Evolutionary conservation across 139 green algal species (phyloP).

Genomic region (Chlamydomonas sp.): DNA sequence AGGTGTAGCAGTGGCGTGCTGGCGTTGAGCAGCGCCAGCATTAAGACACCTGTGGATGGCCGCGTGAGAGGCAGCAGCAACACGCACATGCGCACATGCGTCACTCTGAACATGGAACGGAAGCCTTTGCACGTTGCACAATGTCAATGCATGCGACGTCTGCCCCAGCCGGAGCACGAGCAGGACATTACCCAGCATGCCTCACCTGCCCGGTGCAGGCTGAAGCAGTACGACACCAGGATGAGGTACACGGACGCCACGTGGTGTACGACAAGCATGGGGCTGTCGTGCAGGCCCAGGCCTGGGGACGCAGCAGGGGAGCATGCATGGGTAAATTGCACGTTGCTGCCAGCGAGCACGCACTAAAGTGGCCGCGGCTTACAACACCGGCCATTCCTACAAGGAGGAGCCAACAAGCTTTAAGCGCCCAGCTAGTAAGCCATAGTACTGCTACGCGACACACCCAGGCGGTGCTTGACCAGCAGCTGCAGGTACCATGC

Average conservation of each 20-base stretch:
- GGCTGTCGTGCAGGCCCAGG: slow-evolving; percentile 43
- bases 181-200: no score
- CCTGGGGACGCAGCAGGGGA: slow-evolving; percentile 22
- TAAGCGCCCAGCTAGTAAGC: no score
- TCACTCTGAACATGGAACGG: no score
- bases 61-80: no score
- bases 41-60: slow-evolving; percentile 36
- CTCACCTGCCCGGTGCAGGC: slow-evolving; percentile 41
- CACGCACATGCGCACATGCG: no score
- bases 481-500: slow-evolving; percentile 60
- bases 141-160: no score
- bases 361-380: no score
- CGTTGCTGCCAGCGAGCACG: no score
- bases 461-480: slow-evolving; percentile 48
- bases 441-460: neutral
- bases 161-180: no score
- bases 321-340: neutral
- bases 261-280: slow-evolving; percentile 45
- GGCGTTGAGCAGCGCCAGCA: slow-evolving; percentile 45
- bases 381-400: no score
- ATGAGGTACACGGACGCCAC: slow-evolving; percentile 39
- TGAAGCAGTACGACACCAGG: slow-evolving; percentile 41
- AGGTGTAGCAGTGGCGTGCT: slow-evolving; percentile 50
- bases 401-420: no score
- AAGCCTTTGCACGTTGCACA: no score